A percentile compares a stretch with the other conserved stretches of the same genome.
phyloP scores from a whole-genome alignment of 2,329 filamentous ascomycete species.

The Aspergillus sp. region DNA sequence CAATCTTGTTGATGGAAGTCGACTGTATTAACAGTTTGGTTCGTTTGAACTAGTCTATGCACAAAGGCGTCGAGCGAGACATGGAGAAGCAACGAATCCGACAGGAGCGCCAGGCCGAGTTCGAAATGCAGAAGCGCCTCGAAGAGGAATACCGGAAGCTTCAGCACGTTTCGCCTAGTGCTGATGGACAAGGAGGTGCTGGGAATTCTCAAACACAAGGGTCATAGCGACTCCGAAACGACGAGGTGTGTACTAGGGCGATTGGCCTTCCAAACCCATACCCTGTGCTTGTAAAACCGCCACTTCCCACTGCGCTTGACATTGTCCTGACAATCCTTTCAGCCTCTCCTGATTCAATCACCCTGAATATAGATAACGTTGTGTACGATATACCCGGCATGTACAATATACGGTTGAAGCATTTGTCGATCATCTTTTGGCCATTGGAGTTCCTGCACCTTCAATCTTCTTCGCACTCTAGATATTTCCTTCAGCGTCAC shows the following conservation, averaged over 20 bases:
- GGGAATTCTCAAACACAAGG: slow-evolving; percentile 18
- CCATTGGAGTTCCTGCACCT: not conserved
- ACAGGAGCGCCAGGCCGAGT: slow-evolving; percentile 86
- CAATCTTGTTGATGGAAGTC: not conserved
- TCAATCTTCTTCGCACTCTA: not conserved
- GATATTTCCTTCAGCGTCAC: not conserved
- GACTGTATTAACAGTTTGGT: slow-evolving; percentile 8
- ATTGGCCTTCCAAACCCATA: not conserved
- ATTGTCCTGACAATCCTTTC: not conserved
- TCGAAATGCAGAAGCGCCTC: slow-evolving; percentile 82
- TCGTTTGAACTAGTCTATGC: slow-evolving; percentile 68
- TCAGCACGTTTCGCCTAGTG: slow-evolving; percentile 68
- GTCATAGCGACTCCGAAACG: slow-evolving; percentile 17
- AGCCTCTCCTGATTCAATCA: not conserved
- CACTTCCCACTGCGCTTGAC: not conserved
- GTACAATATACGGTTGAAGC: slow-evolving; percentile 14
- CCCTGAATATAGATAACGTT: not conserved
- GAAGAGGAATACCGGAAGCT: slow-evolving; percentile 89
- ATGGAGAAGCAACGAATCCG: slow-evolving; percentile 92
- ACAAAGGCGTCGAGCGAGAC: slow-evolving; percentile 88
- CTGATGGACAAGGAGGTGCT: slow-evolving; percentile 20
- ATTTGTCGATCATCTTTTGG: not conserved
- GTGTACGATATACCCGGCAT: slow-evolving; percentile 18
- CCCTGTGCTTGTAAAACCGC: not conserved
- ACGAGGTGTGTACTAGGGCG: not conserved